Evolutionary conservation across 1,284 basidiomycete species (phyloP), one percentile per base, ranked within the genome.

Genomic region (Hemileia vastatrix): DNA sequence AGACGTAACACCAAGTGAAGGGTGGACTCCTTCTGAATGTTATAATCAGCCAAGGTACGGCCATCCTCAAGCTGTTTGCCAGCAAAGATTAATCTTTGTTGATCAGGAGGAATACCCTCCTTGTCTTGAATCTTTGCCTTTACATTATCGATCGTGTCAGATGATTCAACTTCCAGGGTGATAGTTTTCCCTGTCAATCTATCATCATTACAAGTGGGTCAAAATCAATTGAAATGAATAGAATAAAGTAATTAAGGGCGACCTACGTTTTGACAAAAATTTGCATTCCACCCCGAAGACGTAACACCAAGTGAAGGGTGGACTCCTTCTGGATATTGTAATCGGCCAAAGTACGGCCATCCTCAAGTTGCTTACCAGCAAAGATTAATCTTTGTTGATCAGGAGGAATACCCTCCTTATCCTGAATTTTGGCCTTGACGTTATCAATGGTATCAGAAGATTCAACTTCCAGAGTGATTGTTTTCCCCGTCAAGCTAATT

Each of bases 241-340:
- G 4, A 15, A 23, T 23, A n/a, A 5, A 6, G n/a, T n/a, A n/a
- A 59, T 13, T 36, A 13, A 6, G 6, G 8, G 23, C 15, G 60
- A n/a, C n/a, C 31, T 43, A 55, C 54, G 54, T 55, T 70, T 75
- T 75, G 65, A 75, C 73, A 47, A 75, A 74, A 62, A 75, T 72
- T 60, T 74, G 72, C 73, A 75, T 73, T 66, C 88, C 88, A 78
- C 88, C 72, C 83, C 84, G 82, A 51, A 86, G 82, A 77, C 89
- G 85, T 65, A 98, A 85, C 67, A 98, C 94, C 67, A 97, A 80
- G 79, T 98, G 93, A 66, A 98, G 87, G 64, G 94, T 98, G 43
- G 86, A 88, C 80, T 91, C 89, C 81, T 90, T 91, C 81, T 91
- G 94, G 75, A 96, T 96, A 83, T 88, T 90, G 81, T 94, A 93